Conservation (phyloP, 1,284 basidiomycete genomes). For the Moesziomyces aphidis region DNA sequence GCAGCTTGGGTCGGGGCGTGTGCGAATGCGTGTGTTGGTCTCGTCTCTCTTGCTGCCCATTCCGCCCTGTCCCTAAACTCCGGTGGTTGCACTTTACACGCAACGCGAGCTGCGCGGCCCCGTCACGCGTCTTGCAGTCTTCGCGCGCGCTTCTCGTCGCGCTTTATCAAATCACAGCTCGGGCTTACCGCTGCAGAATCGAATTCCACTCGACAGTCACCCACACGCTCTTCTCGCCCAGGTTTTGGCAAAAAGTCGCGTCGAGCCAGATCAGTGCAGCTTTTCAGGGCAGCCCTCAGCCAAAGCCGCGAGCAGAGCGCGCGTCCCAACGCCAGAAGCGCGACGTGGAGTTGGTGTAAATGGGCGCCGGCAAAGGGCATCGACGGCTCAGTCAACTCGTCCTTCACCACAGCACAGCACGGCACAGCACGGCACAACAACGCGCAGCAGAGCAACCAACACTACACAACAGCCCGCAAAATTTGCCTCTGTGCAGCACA, state of each 20-base stretch:
- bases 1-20: background rate
- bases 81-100: background rate
- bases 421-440: no score
- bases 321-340: constrained; percentile 3
- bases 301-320: background rate
- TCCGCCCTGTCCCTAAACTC: background rate
- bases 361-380: constrained; percentile 5
- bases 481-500: background rate
- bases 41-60: background rate
- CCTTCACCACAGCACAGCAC: no score
- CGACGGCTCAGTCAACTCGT: constrained; percentile 24
- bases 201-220: background rate
- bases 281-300: constrained; percentile 1
- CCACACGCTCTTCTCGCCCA: no score
- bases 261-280: constrained; percentile 1
- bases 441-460: background rate
- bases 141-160: background rate
- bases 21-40: background rate
- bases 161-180: no score
- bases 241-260: background rate
- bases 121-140: background rate
- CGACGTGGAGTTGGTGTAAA: constrained; percentile 29
- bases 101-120: background rate
- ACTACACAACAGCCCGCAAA: background rate
- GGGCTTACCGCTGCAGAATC: background rate